Conservation (phyloP, 179 eudicot genomes). For the Silene noctiflora region DNA sequence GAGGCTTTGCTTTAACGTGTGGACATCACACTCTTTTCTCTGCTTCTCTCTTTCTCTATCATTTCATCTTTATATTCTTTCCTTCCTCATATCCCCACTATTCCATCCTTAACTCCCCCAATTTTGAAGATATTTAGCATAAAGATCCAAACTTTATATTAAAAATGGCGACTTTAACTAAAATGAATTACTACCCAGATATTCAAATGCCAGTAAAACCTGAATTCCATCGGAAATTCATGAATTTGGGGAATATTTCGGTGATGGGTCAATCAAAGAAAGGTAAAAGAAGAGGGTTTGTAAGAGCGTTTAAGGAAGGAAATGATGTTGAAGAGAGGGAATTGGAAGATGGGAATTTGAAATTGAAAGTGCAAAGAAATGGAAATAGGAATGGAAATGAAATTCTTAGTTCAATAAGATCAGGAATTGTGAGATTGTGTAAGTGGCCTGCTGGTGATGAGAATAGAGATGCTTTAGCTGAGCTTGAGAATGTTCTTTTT, state of each 20-base stretch:
- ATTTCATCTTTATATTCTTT: background rate
- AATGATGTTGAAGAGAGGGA: slow-evolving; percentile 21
- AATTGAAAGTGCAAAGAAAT: slow-evolving; percentile 9
- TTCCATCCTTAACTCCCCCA: background rate
- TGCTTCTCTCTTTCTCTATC: background rate
- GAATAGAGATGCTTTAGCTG: slow-evolving; percentile 46
- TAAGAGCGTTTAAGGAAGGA: slow-evolving; percentile 57
- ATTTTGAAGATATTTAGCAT: background rate
- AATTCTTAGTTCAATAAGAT: slow-evolving; percentile 39
- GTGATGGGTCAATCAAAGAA: background rate
- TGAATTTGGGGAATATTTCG: background rate
- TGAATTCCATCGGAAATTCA: background rate
- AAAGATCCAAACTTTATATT: no score
- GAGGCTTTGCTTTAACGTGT: background rate
- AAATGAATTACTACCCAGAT: slow-evolving; percentile 2
- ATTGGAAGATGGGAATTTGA: no score
- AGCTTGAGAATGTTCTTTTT: slow-evolving; percentile 62
- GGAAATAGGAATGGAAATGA: slow-evolving; percentile 20
- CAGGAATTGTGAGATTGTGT: slow-evolving; percentile 46
- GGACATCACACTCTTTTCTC: background rate
- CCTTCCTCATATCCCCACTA: background rate
- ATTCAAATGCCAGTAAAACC: background rate
- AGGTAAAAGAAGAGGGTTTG: slow-evolving; percentile 18
- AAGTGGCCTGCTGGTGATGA: slow-evolving; percentile 46
- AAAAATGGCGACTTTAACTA: background rate